These are phyloP conservation scores for Candida sanyiensis DNA, from an alignment of 805 yeast genomes.

Conservation along the genomic window DNA sequence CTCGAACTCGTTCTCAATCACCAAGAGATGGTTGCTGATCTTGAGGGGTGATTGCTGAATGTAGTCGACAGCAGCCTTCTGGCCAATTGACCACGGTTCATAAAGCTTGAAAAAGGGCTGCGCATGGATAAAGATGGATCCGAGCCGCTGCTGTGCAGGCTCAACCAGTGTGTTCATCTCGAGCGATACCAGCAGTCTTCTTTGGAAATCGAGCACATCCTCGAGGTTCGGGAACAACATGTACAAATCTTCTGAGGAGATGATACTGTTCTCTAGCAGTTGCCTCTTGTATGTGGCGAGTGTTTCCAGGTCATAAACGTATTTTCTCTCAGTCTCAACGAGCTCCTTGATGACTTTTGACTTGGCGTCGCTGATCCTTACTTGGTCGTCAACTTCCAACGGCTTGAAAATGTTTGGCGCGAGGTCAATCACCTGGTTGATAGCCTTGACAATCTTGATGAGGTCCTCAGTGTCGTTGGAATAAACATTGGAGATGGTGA, in stretches of 20 bases:
- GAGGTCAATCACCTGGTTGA: conserved; percentile 55
- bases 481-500: conserved; percentile 86
- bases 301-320: conserved; percentile 83
- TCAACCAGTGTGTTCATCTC: conserved; percentile 83
- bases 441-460: conserved; percentile 67
- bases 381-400: conserved; percentile 25
- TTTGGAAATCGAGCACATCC: conserved; percentile 85
- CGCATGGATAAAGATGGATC: conserved; percentile 81
- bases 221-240: conserved; percentile 78
- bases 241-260: conserved; percentile 76
- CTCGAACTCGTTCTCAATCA: conserved; percentile 83
- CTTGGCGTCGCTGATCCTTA: conserved; percentile 44
- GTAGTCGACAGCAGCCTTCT: conserved; percentile 77
- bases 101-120: conserved; percentile 82
- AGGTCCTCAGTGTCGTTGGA: conserved; percentile 76
- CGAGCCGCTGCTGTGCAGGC: conserved; percentile 73
- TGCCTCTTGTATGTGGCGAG: conserved; percentile 64
- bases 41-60: conserved; percentile 55
- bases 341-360: conserved; percentile 80
- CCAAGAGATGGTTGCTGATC: conserved; percentile 42
- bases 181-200: conserved; percentile 79
- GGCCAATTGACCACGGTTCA: conserved; percentile 93
- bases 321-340: conserved; percentile 85
- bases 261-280: conserved; percentile 54
- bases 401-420: conserved; percentile 39